Base-by-base conservation (phyloP, 1,139 yeast species). In the Magnusiomyces starmeri region DNA sequence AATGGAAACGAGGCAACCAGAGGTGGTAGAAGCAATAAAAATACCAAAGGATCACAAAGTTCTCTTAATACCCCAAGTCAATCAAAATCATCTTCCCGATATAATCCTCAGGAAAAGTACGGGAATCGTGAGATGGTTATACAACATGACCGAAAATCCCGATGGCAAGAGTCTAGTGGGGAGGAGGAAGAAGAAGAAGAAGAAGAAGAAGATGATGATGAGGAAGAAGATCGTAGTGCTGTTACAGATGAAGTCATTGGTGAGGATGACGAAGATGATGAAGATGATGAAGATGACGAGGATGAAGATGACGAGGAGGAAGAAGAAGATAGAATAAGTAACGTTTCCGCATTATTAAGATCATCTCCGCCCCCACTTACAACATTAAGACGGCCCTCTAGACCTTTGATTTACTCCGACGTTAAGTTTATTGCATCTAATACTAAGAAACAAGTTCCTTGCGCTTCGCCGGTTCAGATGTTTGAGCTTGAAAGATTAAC, bases 401-500 rank as follows among this genome's bases (percentile, higher is more conserved):
- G 51, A n/a, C 53, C 56, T 3, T 55, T 51, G 34, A 42, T 52
- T 14, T 43, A 43, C 22, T 22, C 52, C n/a, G 56, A 53, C 16
- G 51, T 51, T 29, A 51, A 54, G 45, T 49, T 54, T 27, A 48
- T 49, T 27, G 53, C 49, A 10, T 41, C 43, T 29, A 60, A 53
- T 49, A 60, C 59, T 37, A 53, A 50, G 35, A 54, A 57, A 48
- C 51, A 53, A 26, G 64, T 69, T 44, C 85, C 92, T 1, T 72
- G 82, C 52, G 84, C 90, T 16, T 79, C 92, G 1, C 92, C 96
- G 0, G 80, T 87, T 7, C 96, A 89, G 66, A 69, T 88, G 56
- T 72, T 84, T n/a, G 95, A 87, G 59, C 78, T 88, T 53, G 94
- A 87, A 65, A 74, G 85, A 46, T 65, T 81, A 20, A 68, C 85